A percentile compares a stretch with the other conserved stretches of the same genome.
Conservation (phyloP, 345 rosid species). For the Citrus hindsii region DNA sequence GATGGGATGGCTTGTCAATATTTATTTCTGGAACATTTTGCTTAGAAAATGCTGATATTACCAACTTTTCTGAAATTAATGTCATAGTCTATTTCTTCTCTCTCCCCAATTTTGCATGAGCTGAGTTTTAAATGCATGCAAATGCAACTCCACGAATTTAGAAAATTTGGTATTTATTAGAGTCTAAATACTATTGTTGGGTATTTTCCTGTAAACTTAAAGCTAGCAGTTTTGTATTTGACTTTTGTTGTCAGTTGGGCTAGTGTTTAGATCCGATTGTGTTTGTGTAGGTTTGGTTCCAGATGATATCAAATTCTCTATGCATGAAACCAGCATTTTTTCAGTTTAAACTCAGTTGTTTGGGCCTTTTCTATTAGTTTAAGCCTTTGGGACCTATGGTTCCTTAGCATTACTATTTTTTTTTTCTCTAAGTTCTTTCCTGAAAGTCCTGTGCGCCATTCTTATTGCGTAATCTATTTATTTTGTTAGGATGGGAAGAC, state of each 20-base stretch:
- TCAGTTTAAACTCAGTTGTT: neutral
- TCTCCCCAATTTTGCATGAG: neutral
- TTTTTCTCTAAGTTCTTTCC: neutral
- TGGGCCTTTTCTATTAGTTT: neutral
- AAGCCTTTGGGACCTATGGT: neutral
- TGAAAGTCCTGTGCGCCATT: neutral
- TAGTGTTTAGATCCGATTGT: neutral
- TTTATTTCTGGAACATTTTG: no score
- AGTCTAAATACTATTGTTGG: neutral
- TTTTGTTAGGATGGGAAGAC: constrained; percentile 80
- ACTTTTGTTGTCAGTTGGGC: neutral
- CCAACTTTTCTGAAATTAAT: neutral
- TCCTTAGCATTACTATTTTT: neutral
- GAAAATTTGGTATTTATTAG: neutral
- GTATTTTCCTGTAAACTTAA: neutral
- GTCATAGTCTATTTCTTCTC: neutral
- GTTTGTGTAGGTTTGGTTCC: neutral
- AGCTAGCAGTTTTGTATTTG: neutral
- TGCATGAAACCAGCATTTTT: neutral
- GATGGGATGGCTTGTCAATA: no score
- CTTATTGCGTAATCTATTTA: neutral
- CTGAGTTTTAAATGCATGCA: neutral
- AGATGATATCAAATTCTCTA: neutral
- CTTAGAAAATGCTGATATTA: neutral
- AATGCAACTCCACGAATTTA: neutral